Evolutionary conservation across 73 alveolate species (phyloP).

Genomic region (Symbiodinium pilosum): DNA sequence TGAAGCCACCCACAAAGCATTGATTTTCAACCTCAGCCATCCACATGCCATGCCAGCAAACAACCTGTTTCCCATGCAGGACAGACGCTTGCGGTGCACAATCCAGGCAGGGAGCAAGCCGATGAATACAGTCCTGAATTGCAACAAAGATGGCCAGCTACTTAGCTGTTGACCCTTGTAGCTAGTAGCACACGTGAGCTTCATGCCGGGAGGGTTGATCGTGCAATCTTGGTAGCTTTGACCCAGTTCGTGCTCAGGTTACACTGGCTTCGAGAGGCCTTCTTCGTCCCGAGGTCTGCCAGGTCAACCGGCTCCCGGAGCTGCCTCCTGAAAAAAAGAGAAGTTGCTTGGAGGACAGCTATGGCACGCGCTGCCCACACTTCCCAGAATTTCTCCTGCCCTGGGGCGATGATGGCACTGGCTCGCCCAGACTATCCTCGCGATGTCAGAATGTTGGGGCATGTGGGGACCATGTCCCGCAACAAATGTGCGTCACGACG

Average conservation of each 20-base stretch:
- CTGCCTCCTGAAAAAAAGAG: not conserved
- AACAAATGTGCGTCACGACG: too few species aligned
- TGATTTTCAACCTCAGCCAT: slow-evolving; percentile 84
- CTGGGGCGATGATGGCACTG: not conserved
- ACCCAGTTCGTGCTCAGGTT: too few species aligned
- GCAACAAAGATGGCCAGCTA: too few species aligned
- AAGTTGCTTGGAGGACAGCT: too few species aligned
- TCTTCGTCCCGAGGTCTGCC: not conserved
- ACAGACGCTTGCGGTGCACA: not conserved
- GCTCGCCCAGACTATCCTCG: not conserved
- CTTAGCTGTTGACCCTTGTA: too few species aligned
- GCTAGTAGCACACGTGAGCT: not conserved
- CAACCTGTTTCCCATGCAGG: not conserved
- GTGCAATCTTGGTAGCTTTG: not conserved
- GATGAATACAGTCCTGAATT: slow-evolving; percentile 48
- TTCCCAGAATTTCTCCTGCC: not conserved
- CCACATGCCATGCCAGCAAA: too few species aligned
- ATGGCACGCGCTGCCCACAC: not conserved
- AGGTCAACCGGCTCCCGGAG: not conserved
- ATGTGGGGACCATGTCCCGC: too few species aligned
- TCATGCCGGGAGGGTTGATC: not conserved
- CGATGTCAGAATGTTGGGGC: too few species aligned
- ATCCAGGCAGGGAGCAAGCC: slow-evolving; percentile 29
- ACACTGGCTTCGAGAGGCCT: not conserved
- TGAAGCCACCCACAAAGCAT: slow-evolving; percentile 63